Evolutionary conservation across 1,284 basidiomycete species (phyloP).

Genomic region (Pseudozyma sp.): DNA sequence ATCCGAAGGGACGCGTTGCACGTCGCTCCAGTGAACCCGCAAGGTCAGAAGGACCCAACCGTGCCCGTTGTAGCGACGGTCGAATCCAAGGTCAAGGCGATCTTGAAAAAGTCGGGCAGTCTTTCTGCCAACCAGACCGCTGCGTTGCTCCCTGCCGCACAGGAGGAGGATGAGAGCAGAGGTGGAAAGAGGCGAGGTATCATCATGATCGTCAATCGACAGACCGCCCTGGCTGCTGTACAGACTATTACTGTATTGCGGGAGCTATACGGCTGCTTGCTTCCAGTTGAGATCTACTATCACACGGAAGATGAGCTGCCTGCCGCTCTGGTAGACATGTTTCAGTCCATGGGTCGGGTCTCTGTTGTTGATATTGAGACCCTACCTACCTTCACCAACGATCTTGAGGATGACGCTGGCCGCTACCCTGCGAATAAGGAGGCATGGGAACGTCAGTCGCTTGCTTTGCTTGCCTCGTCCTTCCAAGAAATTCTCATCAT

Average conservation of each 20-base stretch:
- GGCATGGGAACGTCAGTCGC: conserved; percentile 30
- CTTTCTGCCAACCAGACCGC: conserved; percentile 17
- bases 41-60: background rate
- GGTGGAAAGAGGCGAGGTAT: conserved; percentile 37
- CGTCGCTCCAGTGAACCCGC: background rate
- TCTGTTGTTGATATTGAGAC: conserved; percentile 25
- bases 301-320: conserved; percentile 40
- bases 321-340: conserved; percentile 10
- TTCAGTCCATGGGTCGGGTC: conserved; percentile 25
- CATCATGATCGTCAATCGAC: conserved; percentile 31
- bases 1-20: conserved; percentile 29
- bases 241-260: conserved; percentile 35
- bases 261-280: conserved; percentile 23
- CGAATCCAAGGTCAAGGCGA: conserved; percentile 19
- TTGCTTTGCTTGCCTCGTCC: conserved; percentile 25
- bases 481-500: conserved; percentile 44
- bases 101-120: conserved; percentile 14
- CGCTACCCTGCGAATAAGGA: conserved; percentile 33
- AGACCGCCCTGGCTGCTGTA: conserved; percentile 25
- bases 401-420: conserved; percentile 44
- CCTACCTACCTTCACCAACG: conserved; percentile 20
- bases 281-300: conserved; percentile 39
- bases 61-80: background rate
- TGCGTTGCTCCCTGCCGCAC: conserved; percentile 10
- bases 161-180: conserved; percentile 15